Evolutionary conservation across 1,284 basidiomycete species (phyloP).

Genomic region (Rhodotorula sp.): DNA sequence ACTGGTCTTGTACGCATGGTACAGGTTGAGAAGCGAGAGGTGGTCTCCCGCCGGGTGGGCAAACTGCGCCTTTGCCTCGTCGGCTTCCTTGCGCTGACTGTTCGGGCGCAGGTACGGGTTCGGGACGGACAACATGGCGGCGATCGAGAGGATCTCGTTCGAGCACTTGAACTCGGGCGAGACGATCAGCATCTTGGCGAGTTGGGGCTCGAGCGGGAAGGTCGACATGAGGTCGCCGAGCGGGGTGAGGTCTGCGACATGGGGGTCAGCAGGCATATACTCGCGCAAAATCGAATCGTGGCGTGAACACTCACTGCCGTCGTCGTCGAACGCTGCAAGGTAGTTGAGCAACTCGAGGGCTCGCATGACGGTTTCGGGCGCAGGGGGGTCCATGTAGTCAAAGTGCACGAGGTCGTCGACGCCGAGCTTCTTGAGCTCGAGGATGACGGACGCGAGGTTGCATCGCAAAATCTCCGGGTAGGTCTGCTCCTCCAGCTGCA

Average conservation of each 20-base stretch:
- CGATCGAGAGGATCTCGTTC: slow-evolving; percentile 92
- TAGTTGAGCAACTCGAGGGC: slow-evolving; percentile 93
- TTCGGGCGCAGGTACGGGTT: slow-evolving; percentile 91
- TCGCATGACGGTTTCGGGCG: slow-evolving; percentile 97
- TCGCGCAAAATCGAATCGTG: no score
- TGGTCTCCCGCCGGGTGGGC: slow-evolving; percentile 95
- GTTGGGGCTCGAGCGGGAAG: slow-evolving; percentile 95
- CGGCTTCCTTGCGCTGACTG: slow-evolving; percentile 82
- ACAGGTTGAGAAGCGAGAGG: slow-evolving; percentile 90
- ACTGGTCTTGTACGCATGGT: slow-evolving; percentile 77
- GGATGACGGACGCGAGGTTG: slow-evolving; percentile 88
- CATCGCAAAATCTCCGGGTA: slow-evolving; percentile 92
- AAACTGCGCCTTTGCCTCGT: slow-evolving; percentile 83
- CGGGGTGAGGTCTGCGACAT: slow-evolving; percentile 62
- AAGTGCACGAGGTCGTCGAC: slow-evolving; percentile 64
- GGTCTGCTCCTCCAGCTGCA: slow-evolving; percentile 83
- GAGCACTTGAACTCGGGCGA: slow-evolving; percentile 95
- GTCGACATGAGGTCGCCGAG: slow-evolving; percentile 94
- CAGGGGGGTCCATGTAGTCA: slow-evolving; percentile 95
- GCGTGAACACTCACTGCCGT: slow-evolving; percentile 59
- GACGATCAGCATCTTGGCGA: slow-evolving; percentile 90
- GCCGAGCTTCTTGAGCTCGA: slow-evolving; percentile 92
- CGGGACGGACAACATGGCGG: slow-evolving; percentile 96
- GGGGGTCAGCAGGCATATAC: background rate
- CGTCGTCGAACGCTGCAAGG: slow-evolving; percentile 88